Conservation (phyloP, 148 eudicot species). For the Vaccinium vitisidaea region DNA sequence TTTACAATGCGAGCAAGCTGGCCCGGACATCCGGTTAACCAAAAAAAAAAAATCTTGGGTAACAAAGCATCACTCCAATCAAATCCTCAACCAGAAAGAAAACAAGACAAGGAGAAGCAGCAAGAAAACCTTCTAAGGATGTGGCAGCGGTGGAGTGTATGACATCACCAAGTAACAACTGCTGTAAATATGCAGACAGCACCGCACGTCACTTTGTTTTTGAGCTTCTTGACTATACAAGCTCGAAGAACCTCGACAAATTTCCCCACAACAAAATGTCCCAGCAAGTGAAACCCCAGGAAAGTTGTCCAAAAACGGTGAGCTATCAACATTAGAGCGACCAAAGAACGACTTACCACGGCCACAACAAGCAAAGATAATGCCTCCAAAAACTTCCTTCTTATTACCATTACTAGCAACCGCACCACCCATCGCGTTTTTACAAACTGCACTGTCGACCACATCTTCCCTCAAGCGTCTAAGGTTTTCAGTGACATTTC, state of each 20-base stretch:
- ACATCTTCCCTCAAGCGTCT: conserved; percentile 34
- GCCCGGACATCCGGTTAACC: too few relatives aligned
- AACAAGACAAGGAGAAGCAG: neutral
- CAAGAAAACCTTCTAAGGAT: conserved; percentile 6
- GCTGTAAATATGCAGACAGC: conserved; percentile 56
- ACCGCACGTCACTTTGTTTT: conserved; percentile 26
- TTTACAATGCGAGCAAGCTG: neutral
- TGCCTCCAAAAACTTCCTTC: conserved; percentile 61
- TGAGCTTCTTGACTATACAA: conserved; percentile 27
- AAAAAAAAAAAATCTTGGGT: neutral
- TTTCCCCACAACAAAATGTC: conserved; percentile 71
- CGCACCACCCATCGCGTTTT: neutral
- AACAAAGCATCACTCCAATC: neutral
- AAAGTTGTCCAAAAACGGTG: conserved; percentile 72
- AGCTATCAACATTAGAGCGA: conserved; percentile 52
- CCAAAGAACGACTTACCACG: conserved; percentile 69
- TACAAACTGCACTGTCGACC: neutral
- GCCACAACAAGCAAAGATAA: conserved; percentile 80
- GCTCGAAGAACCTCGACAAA: conserved; percentile 55
- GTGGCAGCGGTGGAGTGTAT: conserved; percentile 36
- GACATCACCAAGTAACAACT: conserved; percentile 68
- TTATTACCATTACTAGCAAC: conserved; percentile 16
- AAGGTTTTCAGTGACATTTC: conserved; percentile 47
- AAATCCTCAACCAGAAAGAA: neutral
- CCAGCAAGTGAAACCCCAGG: conserved; percentile 64